Evolutionary conservation across 2,329 filamentous ascomycete genomes (phyloP).

Genomic region (Ramularia endophylla): DNA sequence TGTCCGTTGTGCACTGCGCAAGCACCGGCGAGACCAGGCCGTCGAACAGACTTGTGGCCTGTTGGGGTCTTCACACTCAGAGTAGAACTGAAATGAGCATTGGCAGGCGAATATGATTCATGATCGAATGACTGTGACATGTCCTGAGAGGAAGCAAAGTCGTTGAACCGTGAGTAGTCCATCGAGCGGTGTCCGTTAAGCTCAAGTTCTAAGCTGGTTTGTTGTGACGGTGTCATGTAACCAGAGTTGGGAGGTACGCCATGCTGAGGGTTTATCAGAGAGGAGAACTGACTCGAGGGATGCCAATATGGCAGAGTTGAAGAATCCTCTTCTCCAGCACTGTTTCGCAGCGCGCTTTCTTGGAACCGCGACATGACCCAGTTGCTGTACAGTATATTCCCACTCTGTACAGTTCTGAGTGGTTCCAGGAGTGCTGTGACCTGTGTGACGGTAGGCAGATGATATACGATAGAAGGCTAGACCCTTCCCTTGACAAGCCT

Average conservation of each 20-base stretch:
- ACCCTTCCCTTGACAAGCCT: too few species aligned
- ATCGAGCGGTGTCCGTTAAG: constrained; percentile 7
- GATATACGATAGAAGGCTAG: too few species aligned
- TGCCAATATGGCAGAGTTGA: constrained; percentile 21
- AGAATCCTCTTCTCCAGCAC: constrained; percentile 10
- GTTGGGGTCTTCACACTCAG: constrained; percentile 15
- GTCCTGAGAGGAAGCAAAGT: constrained; percentile 7
- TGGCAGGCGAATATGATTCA: too few species aligned
- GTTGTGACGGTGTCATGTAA: constrained; percentile 1
- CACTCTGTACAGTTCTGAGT: too few species aligned
- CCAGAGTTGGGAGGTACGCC: constrained; percentile 1
- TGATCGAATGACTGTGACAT: constrained; percentile 4
- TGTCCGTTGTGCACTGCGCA: constrained; percentile 22
- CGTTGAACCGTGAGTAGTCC: constrained; percentile 7
- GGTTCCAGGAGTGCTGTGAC: too few species aligned
- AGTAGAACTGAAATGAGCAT: too few species aligned
- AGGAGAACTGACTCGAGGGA: constrained; percentile 20
- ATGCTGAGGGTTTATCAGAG: constrained; percentile 18
- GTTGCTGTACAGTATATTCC: too few species aligned
- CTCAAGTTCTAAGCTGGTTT: constrained; percentile 6
- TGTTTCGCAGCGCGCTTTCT: constrained; percentile 20
- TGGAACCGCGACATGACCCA: constrained; percentile 17
- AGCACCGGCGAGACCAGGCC: constrained; percentile 23
- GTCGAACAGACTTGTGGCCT: constrained; percentile 14
- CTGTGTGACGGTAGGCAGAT: too few species aligned